Base-by-base conservation (phyloP, 2,329 filamentous ascomycete genomes). In the Aureobasidium pullulans region DNA sequence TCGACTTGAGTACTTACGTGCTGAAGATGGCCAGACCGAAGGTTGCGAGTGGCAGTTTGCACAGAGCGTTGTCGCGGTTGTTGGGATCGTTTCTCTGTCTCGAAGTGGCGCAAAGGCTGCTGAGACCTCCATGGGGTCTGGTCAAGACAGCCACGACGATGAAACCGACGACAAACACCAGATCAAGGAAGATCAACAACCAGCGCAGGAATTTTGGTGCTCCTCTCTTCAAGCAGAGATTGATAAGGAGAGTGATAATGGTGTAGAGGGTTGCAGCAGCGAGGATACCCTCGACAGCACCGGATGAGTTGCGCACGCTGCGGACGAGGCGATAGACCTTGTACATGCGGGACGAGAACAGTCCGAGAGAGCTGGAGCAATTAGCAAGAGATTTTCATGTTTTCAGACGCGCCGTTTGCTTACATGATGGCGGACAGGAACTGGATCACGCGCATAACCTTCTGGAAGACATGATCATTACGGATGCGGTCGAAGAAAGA, bases 241-340 rank as follows among this genome's bases (percentile, higher is more conserved):
- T 64, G 16, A 77, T 53, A 5, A 74, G 46, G 58, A 69, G 73
- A 44, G 69, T 66, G 61, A 74, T 63, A 48, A 77, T 64, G 0
- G 73, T 77, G 67, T 78, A 78, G 6, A 74, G 63, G 11, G 76
- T 71, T 4, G 76, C 76, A 5, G 76, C 76, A 9, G 74, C 72
- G 23, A 78, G 71, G 48, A 77, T 77, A 57, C 75, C 75, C 63
- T 77, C 74, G 39, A 78, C 75, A 16, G 75, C 73, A 28, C 72
- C 70, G 46, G 71, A 73, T 39, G 72, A 68, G 19, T 67, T 66
- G 64, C n/a, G 72, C 64, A 70, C 66, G 32, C 54, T 67, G 64
- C 68, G 71, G 61, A 69, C 66, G 32, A 76, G 70, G 23, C 70
- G 71, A 61, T 73, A 71, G 54, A 77, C 71, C 42, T 74, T 75